A percentile compares a stretch with the other conserved stretches of the same genome.
Conservation (phyloP, 2,329 filamentous ascomycete genomes). For the Verticillium longisporum region DNA sequence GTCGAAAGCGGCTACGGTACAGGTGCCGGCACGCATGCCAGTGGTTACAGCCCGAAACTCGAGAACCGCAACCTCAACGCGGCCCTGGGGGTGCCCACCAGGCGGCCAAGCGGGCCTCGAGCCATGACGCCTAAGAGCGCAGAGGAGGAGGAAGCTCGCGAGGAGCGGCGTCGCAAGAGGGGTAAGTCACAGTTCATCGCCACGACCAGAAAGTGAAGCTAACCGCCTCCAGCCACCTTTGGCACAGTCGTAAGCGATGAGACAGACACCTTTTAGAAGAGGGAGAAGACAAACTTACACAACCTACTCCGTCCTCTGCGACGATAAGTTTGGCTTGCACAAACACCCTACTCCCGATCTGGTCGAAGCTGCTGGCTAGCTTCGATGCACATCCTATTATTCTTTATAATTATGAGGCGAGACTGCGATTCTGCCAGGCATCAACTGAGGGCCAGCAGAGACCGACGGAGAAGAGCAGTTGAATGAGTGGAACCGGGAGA, state of each 20-base stretch:
- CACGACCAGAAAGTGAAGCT: not conserved
- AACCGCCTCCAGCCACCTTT: slow-evolving; percentile 39
- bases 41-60: slow-evolving; percentile 38
- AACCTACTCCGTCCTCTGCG: not conserved
- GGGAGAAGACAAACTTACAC: not conserved
- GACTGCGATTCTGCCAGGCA: not conserved
- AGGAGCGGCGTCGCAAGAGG: slow-evolving; percentile 49
- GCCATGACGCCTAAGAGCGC: slow-evolving; percentile 54
- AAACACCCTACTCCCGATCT: not conserved
- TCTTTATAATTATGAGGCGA: not conserved
- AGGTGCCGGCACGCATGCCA: slow-evolving; percentile 42
- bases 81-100: slow-evolving; percentile 42
- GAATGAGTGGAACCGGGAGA: not conserved
- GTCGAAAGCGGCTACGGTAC: slow-evolving; percentile 49
- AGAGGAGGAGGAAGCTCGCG: slow-evolving; percentile 36
- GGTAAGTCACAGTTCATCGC: slow-evolving; percentile 30
- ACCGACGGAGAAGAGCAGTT: not conserved
- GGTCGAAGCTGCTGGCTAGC: not conserved
- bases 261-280: slow-evolving; percentile 44
- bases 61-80: slow-evolving; percentile 53
- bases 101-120: slow-evolving; percentile 50
- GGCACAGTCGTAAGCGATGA: slow-evolving; percentile 44
- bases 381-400: not conserved
- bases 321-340: not conserved
- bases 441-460: not conserved